A percentile compares a stretch with the other conserved stretches of the same genome.
These are phyloP conservation scores for Botryotinia globosa DNA, from an alignment of 2,329 filamentous ascomycete genomes.

Conservation along the genomic window DNA sequence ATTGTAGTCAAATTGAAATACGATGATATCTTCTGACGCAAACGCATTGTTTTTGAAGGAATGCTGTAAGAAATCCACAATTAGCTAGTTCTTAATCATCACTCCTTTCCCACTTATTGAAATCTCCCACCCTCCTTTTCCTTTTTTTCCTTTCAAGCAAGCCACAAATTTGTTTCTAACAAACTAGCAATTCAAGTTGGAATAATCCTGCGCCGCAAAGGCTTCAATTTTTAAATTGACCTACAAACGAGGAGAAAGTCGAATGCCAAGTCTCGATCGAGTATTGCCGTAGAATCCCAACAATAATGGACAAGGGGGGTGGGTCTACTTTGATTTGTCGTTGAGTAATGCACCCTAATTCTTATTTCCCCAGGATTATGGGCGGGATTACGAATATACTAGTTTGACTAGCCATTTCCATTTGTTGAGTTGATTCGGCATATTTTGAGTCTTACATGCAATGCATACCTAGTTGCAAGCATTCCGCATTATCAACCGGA, in stretches of 20 bases:
- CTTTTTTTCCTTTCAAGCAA: neutral
- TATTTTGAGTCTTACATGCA: too few species aligned
- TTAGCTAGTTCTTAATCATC: neutral
- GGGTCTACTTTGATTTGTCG: neutral
- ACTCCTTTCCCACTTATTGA: neutral
- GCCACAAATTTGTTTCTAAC: neutral
- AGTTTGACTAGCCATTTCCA: neutral
- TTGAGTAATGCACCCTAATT: neutral
- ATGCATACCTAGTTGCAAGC: too few species aligned
- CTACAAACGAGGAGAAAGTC: neutral
- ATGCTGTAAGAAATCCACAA: neutral
- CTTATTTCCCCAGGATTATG: neutral
- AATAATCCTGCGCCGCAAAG: neutral
- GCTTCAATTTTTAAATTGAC: neutral
- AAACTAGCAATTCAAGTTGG: neutral
- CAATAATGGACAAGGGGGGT: neutral
- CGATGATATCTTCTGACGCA: neutral
- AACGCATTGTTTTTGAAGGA: neutral
- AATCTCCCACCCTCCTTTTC: neutral
- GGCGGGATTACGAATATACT: neutral
- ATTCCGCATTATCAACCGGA: too few species aligned
- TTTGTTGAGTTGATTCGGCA: too few species aligned
- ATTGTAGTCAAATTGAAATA: too few species aligned
- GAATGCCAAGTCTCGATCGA: neutral
- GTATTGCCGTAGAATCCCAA: neutral